These are phyloP conservation scores for Fusarium heterosporum DNA, from an alignment of 2,329 filamentous ascomycete genomes.

Conservation along the genomic window DNA sequence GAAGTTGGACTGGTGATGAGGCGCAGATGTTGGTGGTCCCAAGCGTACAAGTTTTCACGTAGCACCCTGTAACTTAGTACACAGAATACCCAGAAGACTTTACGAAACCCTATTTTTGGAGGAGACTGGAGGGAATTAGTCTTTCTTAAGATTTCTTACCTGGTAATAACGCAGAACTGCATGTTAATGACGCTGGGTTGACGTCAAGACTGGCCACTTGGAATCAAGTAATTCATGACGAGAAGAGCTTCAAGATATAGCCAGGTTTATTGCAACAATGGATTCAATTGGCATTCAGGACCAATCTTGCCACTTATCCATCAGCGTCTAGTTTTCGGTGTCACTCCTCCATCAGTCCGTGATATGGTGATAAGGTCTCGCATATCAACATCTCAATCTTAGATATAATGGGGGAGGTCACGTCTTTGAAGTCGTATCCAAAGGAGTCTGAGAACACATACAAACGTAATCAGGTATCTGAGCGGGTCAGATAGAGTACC, in stretches of 20 bases:
- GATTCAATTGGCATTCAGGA: not conserved
- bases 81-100: too few relatives aligned
- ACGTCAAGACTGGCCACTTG: not conserved
- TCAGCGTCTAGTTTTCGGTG: too few relatives aligned
- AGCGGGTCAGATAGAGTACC: not conserved
- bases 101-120: too few relatives aligned
- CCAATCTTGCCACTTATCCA: too few relatives aligned
- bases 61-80: too few relatives aligned
- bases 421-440: too few relatives aligned
- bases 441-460: not conserved
- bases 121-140: too few relatives aligned
- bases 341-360: too few relatives aligned
- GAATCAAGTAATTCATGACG: not conserved
- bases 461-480: not conserved
- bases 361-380: too few relatives aligned
- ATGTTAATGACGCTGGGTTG: not conserved
- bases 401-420: too few relatives aligned
- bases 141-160: not conserved
- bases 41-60: not conserved
- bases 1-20: constrained; percentile 5
- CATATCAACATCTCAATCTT: too few relatives aligned
- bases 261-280: not conserved
- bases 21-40: not conserved
- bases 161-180: not conserved
- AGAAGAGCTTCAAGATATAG: not conserved